Evolutionary conservation across 2,329 filamentous ascomycete species (phyloP).

Genomic region (Calonectria honghensis): DNA sequence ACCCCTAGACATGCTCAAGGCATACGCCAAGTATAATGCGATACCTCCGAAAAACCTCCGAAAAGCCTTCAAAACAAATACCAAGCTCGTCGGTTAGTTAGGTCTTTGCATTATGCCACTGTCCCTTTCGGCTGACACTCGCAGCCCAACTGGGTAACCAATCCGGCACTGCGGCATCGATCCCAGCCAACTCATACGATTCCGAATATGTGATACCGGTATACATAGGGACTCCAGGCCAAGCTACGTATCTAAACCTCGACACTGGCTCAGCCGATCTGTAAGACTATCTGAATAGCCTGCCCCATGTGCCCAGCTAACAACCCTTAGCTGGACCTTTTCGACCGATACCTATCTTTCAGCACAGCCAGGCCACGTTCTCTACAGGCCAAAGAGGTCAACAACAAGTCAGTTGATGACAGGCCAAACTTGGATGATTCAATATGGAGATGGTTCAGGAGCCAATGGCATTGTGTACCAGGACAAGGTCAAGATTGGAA

Average conservation of each 20-base stretch:
- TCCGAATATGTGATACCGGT: slow-evolving; percentile 78
- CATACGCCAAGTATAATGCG: slow-evolving; percentile 62
- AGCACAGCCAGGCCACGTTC: slow-evolving; percentile 70
- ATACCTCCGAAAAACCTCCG: slow-evolving; percentile 55
- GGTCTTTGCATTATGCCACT: not conserved
- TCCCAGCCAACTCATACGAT: slow-evolving; percentile 64
- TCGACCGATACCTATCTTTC: slow-evolving; percentile 72
- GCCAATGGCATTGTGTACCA: slow-evolving; percentile 79
- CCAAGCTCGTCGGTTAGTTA: slow-evolving; percentile 53
- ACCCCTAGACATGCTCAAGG: slow-evolving; percentile 55
- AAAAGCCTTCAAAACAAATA: slow-evolving; percentile 47
- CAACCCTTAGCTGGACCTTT: slow-evolving; percentile 78
- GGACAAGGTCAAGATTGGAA: slow-evolving; percentile 78
- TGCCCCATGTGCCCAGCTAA: not conserved
- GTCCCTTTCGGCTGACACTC: slow-evolving; percentile 18
- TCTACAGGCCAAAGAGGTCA: slow-evolving; percentile 72
- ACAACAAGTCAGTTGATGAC: slow-evolving; percentile 64
- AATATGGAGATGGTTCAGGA: slow-evolving; percentile 79
- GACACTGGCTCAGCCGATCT: slow-evolving; percentile 78
- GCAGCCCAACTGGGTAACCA: slow-evolving; percentile 28
- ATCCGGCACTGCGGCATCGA: slow-evolving; percentile 53
- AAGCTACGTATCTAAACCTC: slow-evolving; percentile 79
- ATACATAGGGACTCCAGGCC: slow-evolving; percentile 73
- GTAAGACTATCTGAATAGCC: slow-evolving; percentile 50
- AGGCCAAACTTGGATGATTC: slow-evolving; percentile 72